Conservation (phyloP, 805 yeast species). For the Nakazawaea ishiwadae region DNA sequence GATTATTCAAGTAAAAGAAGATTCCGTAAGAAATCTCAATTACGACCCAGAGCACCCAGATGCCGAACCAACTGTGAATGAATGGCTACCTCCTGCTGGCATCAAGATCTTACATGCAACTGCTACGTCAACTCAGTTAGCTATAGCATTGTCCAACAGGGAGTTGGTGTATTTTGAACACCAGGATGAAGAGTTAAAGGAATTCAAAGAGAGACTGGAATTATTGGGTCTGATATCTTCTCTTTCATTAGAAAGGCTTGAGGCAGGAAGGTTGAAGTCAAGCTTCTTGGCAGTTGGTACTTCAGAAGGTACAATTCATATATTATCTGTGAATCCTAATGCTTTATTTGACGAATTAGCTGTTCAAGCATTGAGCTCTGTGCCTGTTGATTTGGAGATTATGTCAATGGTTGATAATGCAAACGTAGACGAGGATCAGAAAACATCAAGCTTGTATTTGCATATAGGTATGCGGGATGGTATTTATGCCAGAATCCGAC, state of each 20-base stretch:
- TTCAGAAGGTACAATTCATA: conserved; percentile 63
- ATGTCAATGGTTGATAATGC: conserved; percentile 23
- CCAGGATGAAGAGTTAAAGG: conserved; percentile 64
- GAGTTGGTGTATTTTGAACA: conserved; percentile 82
- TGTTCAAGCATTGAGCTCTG: conserved; percentile 62
- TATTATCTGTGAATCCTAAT: conserved; percentile 57
- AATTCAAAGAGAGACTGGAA: conserved; percentile 59
- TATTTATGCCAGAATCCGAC: conserved; percentile 57
- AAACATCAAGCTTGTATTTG: conserved; percentile 29
- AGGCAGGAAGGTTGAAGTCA: conserved; percentile 42
- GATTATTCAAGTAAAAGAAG: conserved; percentile 65
- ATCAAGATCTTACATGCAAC: conserved; percentile 55
- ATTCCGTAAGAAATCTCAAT: conserved; percentile 61
- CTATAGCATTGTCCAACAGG: conserved; percentile 64
- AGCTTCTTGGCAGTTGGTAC: conserved; percentile 67
- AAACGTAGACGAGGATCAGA: conserved; percentile 11
- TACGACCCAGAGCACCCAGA: conserved; percentile 23
- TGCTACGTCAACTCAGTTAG: conserved; percentile 63
- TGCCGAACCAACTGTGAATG: conserved; percentile 31
- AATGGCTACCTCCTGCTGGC: conserved; percentile 86
- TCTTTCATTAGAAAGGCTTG: conserved; percentile 36
- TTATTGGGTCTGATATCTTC: conserved; percentile 47
- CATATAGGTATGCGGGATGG: conserved; percentile 88
- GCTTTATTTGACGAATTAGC: conserved; percentile 56
- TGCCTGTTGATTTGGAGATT: conserved; percentile 33